Conservation (phyloP, 2,329 filamentous ascomycete genomes). For the Taxawa tesnikishii region DNA sequence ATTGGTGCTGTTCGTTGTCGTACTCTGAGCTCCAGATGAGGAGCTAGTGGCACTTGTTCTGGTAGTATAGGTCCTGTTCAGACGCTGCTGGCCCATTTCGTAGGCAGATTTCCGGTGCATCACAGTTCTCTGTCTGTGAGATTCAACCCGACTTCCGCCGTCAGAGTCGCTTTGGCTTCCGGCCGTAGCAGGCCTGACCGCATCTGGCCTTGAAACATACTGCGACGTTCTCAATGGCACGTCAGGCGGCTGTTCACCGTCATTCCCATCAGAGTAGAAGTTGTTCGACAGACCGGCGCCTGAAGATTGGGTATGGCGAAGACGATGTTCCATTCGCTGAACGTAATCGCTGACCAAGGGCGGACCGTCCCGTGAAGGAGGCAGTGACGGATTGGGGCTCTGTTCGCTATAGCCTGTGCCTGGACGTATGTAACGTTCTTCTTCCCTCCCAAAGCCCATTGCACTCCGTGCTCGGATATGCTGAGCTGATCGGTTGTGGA, state of each 20-base stretch:
- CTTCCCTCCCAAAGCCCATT: constrained; percentile 47
- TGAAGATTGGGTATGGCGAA: constrained; percentile 56
- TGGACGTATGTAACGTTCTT: constrained; percentile 9
- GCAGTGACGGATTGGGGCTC: constrained; percentile 26
- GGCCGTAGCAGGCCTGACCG: constrained; percentile 19
- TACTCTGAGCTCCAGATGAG: constrained; percentile 44
- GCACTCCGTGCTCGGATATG: constrained; percentile 56
- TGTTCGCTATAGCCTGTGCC: constrained; percentile 38
- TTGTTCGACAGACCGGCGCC: constrained; percentile 6
- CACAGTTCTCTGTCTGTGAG: constrained; percentile 4
- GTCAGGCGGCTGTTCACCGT: constrained; percentile 25
- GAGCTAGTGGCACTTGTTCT: constrained; percentile 77
- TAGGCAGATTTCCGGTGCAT: constrained; percentile 59
- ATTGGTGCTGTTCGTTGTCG: constrained; percentile 51
- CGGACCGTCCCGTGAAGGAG: constrained; percentile 33
- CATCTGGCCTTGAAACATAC: constrained; percentile 12
- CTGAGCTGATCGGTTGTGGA: constrained; percentile 29
- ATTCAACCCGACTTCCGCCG: constrained; percentile 3
- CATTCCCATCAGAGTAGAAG: constrained; percentile 20
- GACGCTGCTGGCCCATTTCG: constrained; percentile 53
- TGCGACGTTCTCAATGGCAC: constrained; percentile 18
- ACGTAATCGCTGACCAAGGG: constrained; percentile 78
- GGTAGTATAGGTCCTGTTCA: constrained; percentile 73
- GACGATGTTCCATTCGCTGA: constrained; percentile 76
- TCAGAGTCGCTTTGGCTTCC: constrained; percentile 6